Evolutionary conservation across 31 red algal genomes (phyloP).

Genomic region (Bonnemaisonia californica): DNA sequence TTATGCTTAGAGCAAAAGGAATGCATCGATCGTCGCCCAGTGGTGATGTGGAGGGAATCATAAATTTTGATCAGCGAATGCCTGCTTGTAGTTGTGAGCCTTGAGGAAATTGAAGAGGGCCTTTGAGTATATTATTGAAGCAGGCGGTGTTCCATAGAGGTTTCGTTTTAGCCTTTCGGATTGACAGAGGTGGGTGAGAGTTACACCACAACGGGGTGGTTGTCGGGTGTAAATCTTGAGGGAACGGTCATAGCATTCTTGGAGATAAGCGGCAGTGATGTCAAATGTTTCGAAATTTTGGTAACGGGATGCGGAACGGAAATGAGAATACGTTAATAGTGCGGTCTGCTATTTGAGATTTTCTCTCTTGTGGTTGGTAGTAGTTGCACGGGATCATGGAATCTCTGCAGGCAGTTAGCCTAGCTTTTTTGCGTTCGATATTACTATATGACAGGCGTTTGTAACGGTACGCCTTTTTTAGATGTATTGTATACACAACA

Average conservation of each 20-base stretch:
- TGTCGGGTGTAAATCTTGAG: background rate
- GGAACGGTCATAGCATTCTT: slow-evolving; percentile 9
- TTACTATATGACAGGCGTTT: slow-evolving; percentile 1
- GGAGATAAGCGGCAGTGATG: slow-evolving; percentile 25
- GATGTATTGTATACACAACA: background rate
- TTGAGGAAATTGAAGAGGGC: background rate
- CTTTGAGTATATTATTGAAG: background rate
- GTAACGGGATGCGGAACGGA: background rate
- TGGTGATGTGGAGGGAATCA: too few relatives aligned
- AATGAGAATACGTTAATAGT: slow-evolving; percentile 8
- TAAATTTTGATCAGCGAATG: too few relatives aligned
- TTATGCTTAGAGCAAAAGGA: too few relatives aligned
- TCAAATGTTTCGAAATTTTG: slow-evolving; percentile 10
- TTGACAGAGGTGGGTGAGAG: background rate
- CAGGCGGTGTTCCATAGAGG: slow-evolving; percentile 34
- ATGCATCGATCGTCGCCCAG: too few relatives aligned
- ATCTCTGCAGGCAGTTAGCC: slow-evolving; percentile 22
- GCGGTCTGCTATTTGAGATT: slow-evolving; percentile 8
- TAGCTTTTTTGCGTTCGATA: slow-evolving; percentile 32
- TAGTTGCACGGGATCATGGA: slow-evolving; percentile 14
- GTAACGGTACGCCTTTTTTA: slow-evolving; percentile 26
- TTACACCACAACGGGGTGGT: slow-evolving; percentile 8
- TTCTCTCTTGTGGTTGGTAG: slow-evolving; percentile 31
- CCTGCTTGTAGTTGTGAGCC: background rate
- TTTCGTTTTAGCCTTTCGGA: slow-evolving; percentile 3